phyloP scores from a whole-genome alignment of 768 basidiomycete species.

The Sutorius australiensis region DNA sequence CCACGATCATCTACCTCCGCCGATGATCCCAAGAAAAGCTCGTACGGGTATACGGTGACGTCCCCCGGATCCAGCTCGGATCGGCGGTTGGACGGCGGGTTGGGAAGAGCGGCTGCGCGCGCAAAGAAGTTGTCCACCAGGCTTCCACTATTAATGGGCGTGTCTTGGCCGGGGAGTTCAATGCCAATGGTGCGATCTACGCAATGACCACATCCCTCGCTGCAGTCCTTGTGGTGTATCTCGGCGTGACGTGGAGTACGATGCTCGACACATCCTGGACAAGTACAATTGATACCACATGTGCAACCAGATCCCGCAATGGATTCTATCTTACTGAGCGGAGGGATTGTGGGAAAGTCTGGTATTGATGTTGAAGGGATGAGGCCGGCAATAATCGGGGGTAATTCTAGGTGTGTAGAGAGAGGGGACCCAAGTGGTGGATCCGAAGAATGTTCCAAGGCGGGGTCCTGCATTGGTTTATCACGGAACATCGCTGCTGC shows the following conservation, averaged over 20 bases:
- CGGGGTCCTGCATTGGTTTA: slow-evolving; percentile 3
- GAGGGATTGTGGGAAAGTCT: slow-evolving; percentile 55
- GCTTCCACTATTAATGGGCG: slow-evolving; percentile 17
- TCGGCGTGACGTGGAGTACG: slow-evolving; percentile 50
- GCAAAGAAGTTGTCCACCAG: slow-evolving; percentile 65
- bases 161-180: slow-evolving; percentile 37
- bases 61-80: slow-evolving; percentile 48
- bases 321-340: slow-evolving; percentile 54
- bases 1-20: slow-evolving; percentile 37
- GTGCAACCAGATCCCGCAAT: slow-evolving; percentile 69
- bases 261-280: slow-evolving; percentile 72
- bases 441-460: slow-evolving; percentile 3
- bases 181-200: slow-evolving; percentile 49
- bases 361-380: slow-evolving; percentile 30
- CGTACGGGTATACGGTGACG: slow-evolving; percentile 41
- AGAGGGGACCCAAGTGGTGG: slow-evolving; percentile 17
- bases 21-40: slow-evolving; percentile 34
- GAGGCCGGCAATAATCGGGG: slow-evolving; percentile 41
- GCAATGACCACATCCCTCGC: slow-evolving; percentile 58
- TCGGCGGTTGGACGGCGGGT: slow-evolving; percentile 44
- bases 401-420: slow-evolving; percentile 39
- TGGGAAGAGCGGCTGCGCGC: slow-evolving; percentile 65
- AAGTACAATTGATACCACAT: slow-evolving; percentile 64
- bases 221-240: slow-evolving; percentile 34
- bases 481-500: slow-evolving; percentile 30